A percentile compares a stretch with the other conserved stretches of the same genome.
Evolutionary conservation across 1,284 basidiomycete genomes (phyloP).

Genomic region (Cryptococcus sp.): DNA sequence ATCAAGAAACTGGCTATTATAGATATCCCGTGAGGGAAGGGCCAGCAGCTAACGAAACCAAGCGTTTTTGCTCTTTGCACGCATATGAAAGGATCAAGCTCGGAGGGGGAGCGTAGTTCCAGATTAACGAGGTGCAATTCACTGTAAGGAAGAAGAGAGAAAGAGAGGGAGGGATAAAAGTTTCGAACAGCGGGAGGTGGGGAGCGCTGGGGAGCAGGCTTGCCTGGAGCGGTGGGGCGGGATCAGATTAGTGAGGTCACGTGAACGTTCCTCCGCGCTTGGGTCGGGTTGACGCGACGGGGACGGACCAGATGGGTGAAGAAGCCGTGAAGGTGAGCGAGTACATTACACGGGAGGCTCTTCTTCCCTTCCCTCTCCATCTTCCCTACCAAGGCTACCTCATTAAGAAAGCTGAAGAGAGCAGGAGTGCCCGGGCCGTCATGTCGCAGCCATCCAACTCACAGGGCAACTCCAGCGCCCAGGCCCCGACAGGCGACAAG

Average conservation of each 20-base stretch:
- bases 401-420: not conserved
- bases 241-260: not conserved
- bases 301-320: not conserved
- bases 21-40: constrained; percentile 12
- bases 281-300: constrained; percentile 8
- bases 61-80: constrained; percentile 32
- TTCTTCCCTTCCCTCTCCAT: not conserved
- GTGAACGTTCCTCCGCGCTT: constrained; percentile 5
- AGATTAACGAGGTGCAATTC: constrained; percentile 20
- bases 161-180: constrained; percentile 10
- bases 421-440: not conserved
- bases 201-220: too few species aligned
- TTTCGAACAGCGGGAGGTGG: too few species aligned
- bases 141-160: constrained; percentile 15
- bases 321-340: not conserved
- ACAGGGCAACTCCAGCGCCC: too few species aligned
- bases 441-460: not conserved
- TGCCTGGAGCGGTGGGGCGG: too few species aligned
- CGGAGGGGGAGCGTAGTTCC: constrained; percentile 6
- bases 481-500: not conserved
- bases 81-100: constrained; percentile 15
- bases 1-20: constrained; percentile 43
- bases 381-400: not conserved
- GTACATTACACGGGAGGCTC: not conserved
- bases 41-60: constrained; percentile 44